Base-by-base conservation (phyloP, 306 rosid genomes). In the Rosa chinensis region DNA sequence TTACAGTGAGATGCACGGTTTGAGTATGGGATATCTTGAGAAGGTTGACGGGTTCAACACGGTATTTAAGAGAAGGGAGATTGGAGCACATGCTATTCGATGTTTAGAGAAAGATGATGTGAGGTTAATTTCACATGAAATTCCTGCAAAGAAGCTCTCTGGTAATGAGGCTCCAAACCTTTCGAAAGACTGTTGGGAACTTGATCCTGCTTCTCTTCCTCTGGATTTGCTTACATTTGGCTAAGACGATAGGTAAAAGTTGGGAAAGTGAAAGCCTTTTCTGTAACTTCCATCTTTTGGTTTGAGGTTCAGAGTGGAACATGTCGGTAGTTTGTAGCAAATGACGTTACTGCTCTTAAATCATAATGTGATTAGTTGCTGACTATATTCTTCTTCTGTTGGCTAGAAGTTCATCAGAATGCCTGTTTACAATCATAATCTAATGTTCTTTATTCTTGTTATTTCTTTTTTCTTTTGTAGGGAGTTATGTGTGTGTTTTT, bases 121-220 rank as follows among this genome's bases (percentile, higher is more conserved):
- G 39, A 67, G 81, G 80, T 84, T 89, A 37, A 77, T 89, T 85
- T 95, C 99, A 25, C 99, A 91, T 84, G 96, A 92, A 84, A 92
- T 95, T 84, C 98, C 99, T 48, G 93, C 92, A 3, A 76, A 88
- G 85, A 95, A 90, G 84, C 82, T 91, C 17, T 78, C 90, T 42
- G 89, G 84, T n/a, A 52, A 79, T 1, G 97, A 89, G 78, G 86
- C 86, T 81, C 82, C 91, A 62, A 88, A 83, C 58, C 82, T 85
- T 75, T 45, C 87, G 79, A 90, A 90, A 82, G 88, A 85, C 74
- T 95, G 92, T 80, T 92, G 97, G 99, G 97, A 95, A 62, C 99
- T 95, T 73, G 97, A 95, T 88, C 99, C 98, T 48, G 99, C 98
- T 70, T 92, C 98, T 14, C 98, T 95, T 88, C 92, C 98, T 70